Evolutionary conservation across 371 early-diverging fungal species (phyloP).

Genomic region (Amoeboaphelidium protococcarum): DNA sequence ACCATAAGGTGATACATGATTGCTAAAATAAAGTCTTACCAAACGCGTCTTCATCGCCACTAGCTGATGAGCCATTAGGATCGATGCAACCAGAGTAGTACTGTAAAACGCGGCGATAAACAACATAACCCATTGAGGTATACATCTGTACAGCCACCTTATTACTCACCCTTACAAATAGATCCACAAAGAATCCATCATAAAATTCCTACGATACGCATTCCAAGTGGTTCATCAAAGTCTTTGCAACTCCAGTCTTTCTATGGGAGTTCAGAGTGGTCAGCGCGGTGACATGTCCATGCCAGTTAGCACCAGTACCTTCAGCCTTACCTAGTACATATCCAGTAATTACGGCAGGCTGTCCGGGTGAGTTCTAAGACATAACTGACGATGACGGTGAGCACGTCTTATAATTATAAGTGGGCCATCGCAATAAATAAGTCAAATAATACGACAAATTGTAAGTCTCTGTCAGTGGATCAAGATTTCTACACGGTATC

Average conservation of each 20-base stretch:
- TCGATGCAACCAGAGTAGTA: slow-evolving; percentile 56
- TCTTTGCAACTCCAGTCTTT: slow-evolving; percentile 61
- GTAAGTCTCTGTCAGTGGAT: slow-evolving; percentile 72
- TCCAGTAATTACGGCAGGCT: slow-evolving; percentile 8
- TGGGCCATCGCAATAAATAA: slow-evolving; percentile 83
- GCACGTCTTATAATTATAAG: slow-evolving; percentile 57
- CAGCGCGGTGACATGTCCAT: slow-evolving; percentile 94
- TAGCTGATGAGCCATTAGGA: too few species aligned
- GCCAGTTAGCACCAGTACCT: slow-evolving; percentile 69
- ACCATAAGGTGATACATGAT: background rate
- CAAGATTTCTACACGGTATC: too few species aligned
- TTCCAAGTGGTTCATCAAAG: slow-evolving; percentile 74
- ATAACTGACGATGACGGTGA: slow-evolving; percentile 40
- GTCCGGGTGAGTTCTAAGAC: slow-evolving; percentile 25
- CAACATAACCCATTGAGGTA: slow-evolving; percentile 67
- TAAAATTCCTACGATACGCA: slow-evolving; percentile 14
- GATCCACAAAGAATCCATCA: slow-evolving; percentile 83
- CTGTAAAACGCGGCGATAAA: slow-evolving; percentile 62
- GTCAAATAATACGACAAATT: slow-evolving; percentile 72
- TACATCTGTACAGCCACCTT: slow-evolving; percentile 88
- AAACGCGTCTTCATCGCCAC: slow-evolving; percentile 48
- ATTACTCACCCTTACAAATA: slow-evolving; percentile 92
- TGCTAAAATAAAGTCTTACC: too few species aligned
- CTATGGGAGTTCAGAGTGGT: slow-evolving; percentile 91
- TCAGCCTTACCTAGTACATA: slow-evolving; percentile 82